Evolutionary conservation across 345 rosid genomes (phyloP).

Genomic region (Gossypium raimondii): DNA sequence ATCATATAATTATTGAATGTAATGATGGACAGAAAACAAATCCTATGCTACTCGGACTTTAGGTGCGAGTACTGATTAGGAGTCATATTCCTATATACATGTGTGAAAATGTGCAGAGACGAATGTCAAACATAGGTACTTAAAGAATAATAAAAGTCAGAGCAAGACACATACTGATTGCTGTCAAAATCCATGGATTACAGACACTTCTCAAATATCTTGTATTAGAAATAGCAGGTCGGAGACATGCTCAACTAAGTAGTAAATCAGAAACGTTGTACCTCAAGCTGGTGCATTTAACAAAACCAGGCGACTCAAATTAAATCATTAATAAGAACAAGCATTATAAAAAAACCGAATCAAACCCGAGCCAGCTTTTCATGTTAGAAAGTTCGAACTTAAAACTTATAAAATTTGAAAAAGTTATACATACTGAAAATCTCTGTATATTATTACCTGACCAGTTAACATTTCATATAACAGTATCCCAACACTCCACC

Average conservation of each 20-base stretch:
- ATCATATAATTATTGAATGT: neutral
- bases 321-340: neutral
- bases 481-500: slow-evolving; percentile 73
- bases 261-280: neutral
- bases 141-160: neutral
- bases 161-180: neutral
- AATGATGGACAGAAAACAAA: neutral
- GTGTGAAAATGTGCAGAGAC: neutral
- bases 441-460: slow-evolving; percentile 34
- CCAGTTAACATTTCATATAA: slow-evolving; percentile 70
- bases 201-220: neutral
- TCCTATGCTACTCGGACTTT: neutral
- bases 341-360: neutral
- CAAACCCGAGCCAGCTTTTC: neutral
- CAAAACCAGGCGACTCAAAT: neutral
- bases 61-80: neutral
- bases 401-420: neutral
- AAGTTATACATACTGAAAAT: neutral
- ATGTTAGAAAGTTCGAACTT: neutral
- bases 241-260: neutral
- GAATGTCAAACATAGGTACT: neutral
- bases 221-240: neutral
- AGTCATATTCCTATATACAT: neutral
- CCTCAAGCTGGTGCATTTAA: neutral
- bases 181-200: neutral